These are phyloP conservation scores for Porcisia deanei DNA, from an alignment of 208 protist genomes.

Conservation along the genomic window DNA sequence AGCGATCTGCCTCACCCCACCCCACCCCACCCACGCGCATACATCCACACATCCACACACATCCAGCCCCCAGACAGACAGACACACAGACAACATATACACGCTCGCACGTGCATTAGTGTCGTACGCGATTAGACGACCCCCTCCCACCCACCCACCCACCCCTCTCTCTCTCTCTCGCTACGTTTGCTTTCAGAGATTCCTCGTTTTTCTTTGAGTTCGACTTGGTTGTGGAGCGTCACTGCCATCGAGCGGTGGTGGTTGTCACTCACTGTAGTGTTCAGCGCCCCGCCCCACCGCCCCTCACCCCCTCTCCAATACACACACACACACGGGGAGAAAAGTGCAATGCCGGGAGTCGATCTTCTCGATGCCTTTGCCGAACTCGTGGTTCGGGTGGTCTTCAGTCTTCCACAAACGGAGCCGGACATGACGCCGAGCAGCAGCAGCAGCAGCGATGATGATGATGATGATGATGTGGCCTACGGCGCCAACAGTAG, in stretches of 20 bases:
- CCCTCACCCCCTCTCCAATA: neutral
- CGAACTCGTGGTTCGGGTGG: slow-evolving; percentile 63
- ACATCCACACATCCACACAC: neutral
- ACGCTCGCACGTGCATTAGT: neutral
- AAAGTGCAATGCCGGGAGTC: slow-evolving; percentile 46
- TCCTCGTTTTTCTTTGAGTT: too few relatives aligned
- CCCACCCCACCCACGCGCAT: neutral
- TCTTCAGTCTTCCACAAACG: slow-evolving; percentile 55
- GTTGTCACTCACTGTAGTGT: too few relatives aligned
- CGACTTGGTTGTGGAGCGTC: too few relatives aligned
- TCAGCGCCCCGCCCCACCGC: neutral
- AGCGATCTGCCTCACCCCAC: neutral
- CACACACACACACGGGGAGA: neutral
- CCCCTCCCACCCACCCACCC: too few relatives aligned
- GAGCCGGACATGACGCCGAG: slow-evolving; percentile 3
- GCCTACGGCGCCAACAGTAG: slow-evolving; percentile 18
- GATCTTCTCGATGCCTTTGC: slow-evolving; percentile 68
- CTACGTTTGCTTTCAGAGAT: too few relatives aligned
- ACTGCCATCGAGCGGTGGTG: too few relatives aligned
- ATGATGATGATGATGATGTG: slow-evolving; percentile 11
- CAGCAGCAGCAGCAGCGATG: slow-evolving; percentile 10
- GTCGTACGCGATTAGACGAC: too few relatives aligned
- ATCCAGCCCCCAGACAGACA: slow-evolving; percentile 12
- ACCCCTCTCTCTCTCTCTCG: too few relatives aligned
- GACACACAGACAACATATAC: neutral